Evolutionary conservation across 1,284 basidiomycete genomes (phyloP).

Genomic region (Ustilago lituana): DNA sequence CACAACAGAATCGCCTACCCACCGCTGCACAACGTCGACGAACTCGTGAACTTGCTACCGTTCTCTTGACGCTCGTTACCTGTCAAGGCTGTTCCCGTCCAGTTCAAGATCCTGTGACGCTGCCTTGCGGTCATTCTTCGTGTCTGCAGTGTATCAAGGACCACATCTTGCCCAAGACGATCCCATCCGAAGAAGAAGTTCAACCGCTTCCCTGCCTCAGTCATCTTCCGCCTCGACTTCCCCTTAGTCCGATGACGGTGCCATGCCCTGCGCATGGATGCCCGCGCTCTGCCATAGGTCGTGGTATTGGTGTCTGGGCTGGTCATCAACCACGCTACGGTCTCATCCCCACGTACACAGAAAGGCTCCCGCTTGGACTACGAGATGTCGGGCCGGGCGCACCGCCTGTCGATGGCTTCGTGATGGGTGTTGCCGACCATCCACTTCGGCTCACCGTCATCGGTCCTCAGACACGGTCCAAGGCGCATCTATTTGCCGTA

Average conservation of each 20-base stretch:
- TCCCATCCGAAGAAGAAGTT: conserved; percentile 29
- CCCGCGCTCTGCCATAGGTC: conserved; percentile 56
- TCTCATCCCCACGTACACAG: conserved; percentile 43
- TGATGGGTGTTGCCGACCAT: conserved; percentile 54
- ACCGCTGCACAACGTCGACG: conserved; percentile 40
- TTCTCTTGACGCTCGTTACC: conserved; percentile 37
- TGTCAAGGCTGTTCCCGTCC: conserved; percentile 50
- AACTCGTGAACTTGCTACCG: conserved; percentile 41
- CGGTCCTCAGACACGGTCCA: conserved; percentile 48
- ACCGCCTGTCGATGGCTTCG: conserved; percentile 58
- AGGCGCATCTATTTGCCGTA: conserved; percentile 47
- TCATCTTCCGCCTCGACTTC: conserved; percentile 56
- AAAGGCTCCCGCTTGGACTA: conserved; percentile 22
- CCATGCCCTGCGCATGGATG: conserved; percentile 53
- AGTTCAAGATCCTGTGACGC: conserved; percentile 52
- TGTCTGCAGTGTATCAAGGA: conserved; percentile 56
- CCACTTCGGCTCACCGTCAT: conserved; percentile 53
- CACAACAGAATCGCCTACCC: conserved; percentile 22
- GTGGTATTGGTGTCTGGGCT: conserved; percentile 57
- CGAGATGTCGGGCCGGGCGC: conserved; percentile 45
- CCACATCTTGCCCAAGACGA: conserved; percentile 15
- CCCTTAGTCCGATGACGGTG: conserved; percentile 53
- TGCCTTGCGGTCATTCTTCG: conserved; percentile 59
- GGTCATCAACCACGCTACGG: conserved; percentile 51
- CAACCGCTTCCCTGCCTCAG: conserved; percentile 32